Conservation (phyloP, 129 eudicot species). For the Solidago caesia region DNA sequence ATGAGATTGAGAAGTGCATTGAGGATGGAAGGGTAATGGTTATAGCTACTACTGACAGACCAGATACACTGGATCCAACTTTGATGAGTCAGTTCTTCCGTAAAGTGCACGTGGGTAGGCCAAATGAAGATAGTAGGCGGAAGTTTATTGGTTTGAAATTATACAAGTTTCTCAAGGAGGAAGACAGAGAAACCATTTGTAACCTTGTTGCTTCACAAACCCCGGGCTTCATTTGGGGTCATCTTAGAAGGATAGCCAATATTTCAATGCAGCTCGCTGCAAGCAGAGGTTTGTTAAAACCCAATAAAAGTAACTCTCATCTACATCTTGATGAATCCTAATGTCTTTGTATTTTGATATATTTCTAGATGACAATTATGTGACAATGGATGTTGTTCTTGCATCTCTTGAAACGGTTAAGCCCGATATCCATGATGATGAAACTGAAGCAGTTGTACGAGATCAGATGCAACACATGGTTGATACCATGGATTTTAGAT, state of each 20-base stretch:
- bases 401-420: background rate
- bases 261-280: background rate
- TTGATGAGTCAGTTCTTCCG: background rate
- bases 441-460: no score
- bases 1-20: no score
- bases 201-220: background rate
- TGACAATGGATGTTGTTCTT: background rate
- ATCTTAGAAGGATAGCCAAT: background rate
- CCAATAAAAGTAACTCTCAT: background rate
- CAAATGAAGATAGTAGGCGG: background rate
- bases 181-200: background rate
- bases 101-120: background rate
- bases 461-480: no score
- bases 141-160: background rate
- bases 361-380: background rate
- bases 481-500: no score
- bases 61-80: background rate
- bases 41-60: no score
- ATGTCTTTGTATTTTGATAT: background rate
- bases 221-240: background rate
- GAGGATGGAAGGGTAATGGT: no score
- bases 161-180: background rate
- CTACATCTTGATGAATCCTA: background rate
- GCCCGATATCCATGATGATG: background rate
- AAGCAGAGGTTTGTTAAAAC: background rate